These are phyloP conservation scores for Fraxinus quadrangulata DNA, from an alignment of 257 asterid genomes.

Conservation along the genomic window DNA sequence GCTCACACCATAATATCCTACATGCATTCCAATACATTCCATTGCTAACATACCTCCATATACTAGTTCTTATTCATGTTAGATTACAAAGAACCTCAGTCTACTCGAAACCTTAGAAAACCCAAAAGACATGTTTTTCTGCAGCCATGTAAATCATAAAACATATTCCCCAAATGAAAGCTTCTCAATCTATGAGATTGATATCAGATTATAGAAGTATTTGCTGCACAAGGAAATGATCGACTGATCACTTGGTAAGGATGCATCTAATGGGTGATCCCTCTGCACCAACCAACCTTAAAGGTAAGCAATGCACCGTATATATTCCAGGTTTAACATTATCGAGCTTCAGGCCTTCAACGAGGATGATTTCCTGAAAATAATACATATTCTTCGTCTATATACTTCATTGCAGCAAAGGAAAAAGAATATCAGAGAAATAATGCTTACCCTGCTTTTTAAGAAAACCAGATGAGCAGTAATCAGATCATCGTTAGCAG, in stretches of 20 bases:
- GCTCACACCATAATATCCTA: no score
- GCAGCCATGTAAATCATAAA: not conserved
- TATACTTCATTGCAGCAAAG: no score
- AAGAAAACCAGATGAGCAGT: conserved; percentile 88
- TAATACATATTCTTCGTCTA: no score
- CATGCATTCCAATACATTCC: no score
- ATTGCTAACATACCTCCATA: no score
- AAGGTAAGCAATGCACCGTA: conserved; percentile 81
- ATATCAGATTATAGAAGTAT: not conserved
- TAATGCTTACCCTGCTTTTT: conserved; percentile 61
- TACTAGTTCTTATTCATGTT: not conserved
- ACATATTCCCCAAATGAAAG: not conserved
- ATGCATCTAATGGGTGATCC: conserved; percentile 98
- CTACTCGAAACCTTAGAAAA: no score
- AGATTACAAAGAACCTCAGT: not conserved
- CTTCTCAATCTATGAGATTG: not conserved
- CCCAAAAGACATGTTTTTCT: not conserved
- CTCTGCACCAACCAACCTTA: conserved; percentile 87
- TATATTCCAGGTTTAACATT: conserved; percentile 61
- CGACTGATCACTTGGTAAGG: conserved; percentile 57
- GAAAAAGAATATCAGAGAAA: conserved; percentile 11
- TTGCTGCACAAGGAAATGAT: not conserved
- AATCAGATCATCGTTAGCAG: conserved; percentile 68
- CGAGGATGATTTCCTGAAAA: conserved; percentile 79
- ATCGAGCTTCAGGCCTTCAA: conserved; percentile 91